phyloP scores from a whole-genome alignment of 2,329 filamentous ascomycete genomes.

The Fusarium protoensiforme region DNA sequence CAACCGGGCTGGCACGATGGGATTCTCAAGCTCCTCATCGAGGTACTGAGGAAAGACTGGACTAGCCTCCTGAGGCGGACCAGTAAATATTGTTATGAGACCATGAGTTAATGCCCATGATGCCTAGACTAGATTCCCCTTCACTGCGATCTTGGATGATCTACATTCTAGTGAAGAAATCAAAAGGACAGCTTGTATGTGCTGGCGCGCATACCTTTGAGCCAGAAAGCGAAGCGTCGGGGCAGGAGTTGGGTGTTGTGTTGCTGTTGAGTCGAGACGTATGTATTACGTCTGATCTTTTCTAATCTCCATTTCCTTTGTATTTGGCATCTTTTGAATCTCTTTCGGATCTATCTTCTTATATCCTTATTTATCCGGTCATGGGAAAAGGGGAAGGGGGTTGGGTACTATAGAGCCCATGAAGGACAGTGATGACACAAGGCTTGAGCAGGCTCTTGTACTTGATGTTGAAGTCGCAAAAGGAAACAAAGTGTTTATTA shows the following conservation, averaged over 20 bases:
- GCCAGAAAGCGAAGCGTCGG: not conserved
- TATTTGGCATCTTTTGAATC: not conserved
- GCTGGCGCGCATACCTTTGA: not conserved
- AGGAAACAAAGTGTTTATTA: slow-evolving; percentile 5
- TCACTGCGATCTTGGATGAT: not conserved
- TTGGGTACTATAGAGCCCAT: not conserved
- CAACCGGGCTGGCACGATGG: slow-evolving; percentile 43
- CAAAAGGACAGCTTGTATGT: not conserved
- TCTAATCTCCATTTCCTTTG: slow-evolving; percentile 13
- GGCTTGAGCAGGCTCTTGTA: slow-evolving; percentile 23
- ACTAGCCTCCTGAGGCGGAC: not conserved
- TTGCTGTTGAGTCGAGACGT: not conserved
- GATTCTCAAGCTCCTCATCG: slow-evolving; percentile 15
- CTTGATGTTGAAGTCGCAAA: slow-evolving; percentile 2
- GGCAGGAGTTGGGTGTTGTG: not conserved
- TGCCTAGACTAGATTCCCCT: slow-evolving; percentile 11
- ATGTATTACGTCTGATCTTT: not conserved
- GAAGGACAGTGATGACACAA: not conserved
- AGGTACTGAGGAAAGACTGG: slow-evolving; percentile 18
- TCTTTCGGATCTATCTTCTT: slow-evolving; percentile 1
- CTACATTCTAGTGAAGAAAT: not conserved
- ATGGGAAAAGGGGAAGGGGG: not conserved
- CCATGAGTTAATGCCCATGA: slow-evolving; percentile 34
- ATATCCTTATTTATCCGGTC: not conserved
- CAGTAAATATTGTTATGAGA: slow-evolving; percentile 24